Evolutionary conservation across 2,329 filamentous ascomycete genomes (phyloP).

Genomic region (Laburnicola sp.): DNA sequence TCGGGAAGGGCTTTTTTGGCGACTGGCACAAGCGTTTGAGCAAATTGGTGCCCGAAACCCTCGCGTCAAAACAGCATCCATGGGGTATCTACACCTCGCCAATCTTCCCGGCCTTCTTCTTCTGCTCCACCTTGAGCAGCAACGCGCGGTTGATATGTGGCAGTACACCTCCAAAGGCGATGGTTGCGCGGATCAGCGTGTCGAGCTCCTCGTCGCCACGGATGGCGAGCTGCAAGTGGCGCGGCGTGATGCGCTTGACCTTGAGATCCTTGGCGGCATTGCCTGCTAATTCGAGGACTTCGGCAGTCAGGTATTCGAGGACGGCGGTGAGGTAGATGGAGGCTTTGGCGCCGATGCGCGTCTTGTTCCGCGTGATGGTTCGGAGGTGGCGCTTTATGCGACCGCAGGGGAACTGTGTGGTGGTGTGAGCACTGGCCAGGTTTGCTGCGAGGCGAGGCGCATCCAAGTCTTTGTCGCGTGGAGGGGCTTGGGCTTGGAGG

Average conservation of each 20-base stretch:
- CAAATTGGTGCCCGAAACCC: too few species aligned
- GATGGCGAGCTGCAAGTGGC: conserved; percentile 96
- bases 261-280: conserved; percentile 99
- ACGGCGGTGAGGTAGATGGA: conserved; percentile 98
- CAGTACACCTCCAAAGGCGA: conserved; percentile 96
- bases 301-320: conserved; percentile 95
- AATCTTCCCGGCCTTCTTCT: conserved; percentile 85
- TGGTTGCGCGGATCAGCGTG: conserved; percentile 94
- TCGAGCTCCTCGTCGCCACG: conserved; percentile 98
- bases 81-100: conserved; percentile 27
- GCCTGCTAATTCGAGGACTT: conserved; percentile 96
- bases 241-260: conserved; percentile 98
- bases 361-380: conserved; percentile 99
- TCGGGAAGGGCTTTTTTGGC: too few species aligned
- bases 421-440: conserved; percentile 20
- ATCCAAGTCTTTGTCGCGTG: conserved; percentile 16
- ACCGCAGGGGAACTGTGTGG: conserved; percentile 87
- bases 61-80: too few species aligned
- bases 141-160: conserved; percentile 98
- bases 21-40: too few species aligned
- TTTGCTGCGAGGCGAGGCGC: conserved; percentile 17
- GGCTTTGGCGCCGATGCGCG: conserved; percentile 98
- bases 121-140: conserved; percentile 93
- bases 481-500: neutral
- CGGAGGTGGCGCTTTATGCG: conserved; percentile 99